These are phyloP conservation scores for Leccinum uliginosum DNA, from an alignment of 768 basidiomycete species.

Conservation along the genomic window DNA sequence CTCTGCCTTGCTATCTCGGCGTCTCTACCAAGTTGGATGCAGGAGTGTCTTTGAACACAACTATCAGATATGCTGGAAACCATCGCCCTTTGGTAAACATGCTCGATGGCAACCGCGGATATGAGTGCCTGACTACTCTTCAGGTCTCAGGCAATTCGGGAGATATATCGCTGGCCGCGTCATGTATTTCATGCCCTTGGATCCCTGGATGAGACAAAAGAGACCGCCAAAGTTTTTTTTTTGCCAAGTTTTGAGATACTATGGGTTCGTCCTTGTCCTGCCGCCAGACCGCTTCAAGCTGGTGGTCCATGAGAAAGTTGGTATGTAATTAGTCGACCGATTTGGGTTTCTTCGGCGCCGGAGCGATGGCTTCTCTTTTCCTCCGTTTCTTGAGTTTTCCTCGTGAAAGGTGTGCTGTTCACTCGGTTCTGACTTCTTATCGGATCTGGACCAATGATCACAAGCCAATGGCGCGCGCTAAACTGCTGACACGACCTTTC, in stretches of 20 bases:
- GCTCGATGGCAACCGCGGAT: not conserved
- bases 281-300: not conserved
- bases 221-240: not conserved
- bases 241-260: not conserved
- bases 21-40: not conserved
- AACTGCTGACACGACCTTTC: not conserved
- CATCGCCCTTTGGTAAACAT: not conserved
- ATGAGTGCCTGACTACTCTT: not conserved
- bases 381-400: not conserved
- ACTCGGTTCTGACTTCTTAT: not conserved
- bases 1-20: not conserved
- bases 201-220: not conserved
- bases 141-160: not conserved
- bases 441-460: not conserved
- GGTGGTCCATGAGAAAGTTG: conserved; percentile 9
- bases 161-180: not conserved
- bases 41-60: not conserved
- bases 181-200: not conserved
- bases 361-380: not conserved
- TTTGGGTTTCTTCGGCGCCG: not conserved
- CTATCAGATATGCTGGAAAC: not conserved
- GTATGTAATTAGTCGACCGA: not conserved
- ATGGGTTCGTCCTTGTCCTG: not conserved
- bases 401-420: not conserved
- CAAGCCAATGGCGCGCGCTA: not conserved